Conservation (phyloP, 2,329 filamentous ascomycete species). For the Diplodia intermedia region DNA sequence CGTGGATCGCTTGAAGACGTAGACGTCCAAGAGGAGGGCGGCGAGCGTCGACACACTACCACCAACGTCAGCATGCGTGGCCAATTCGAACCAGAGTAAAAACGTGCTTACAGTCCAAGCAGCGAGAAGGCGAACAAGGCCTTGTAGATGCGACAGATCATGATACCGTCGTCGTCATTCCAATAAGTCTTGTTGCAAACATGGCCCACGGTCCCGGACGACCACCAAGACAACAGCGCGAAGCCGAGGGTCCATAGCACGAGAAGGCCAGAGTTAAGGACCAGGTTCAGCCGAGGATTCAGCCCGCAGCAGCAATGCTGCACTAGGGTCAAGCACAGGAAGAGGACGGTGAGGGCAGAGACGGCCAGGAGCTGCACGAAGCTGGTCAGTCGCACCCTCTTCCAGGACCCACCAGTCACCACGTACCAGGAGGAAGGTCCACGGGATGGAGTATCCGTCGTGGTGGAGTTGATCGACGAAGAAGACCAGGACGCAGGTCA, state of each 20-base stretch:
- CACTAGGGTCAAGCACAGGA: conserved; percentile 55
- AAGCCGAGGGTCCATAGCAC: conserved; percentile 62
- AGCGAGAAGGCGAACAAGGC: conserved; percentile 64
- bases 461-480: conserved; percentile 63
- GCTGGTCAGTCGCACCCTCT: background rate
- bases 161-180: conserved; percentile 62
- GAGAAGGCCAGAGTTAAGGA: conserved; percentile 57
- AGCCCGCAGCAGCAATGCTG: conserved; percentile 61
- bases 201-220: conserved; percentile 59
- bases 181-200: conserved; percentile 59
- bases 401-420: background rate
- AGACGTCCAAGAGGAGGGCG: conserved; percentile 59
- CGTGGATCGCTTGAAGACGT: conserved; percentile 54
- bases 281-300: conserved; percentile 59
- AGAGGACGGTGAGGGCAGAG: conserved; percentile 60
- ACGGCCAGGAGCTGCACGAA: conserved; percentile 57
- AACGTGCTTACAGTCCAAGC: conserved; percentile 51
- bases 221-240: conserved; percentile 61
- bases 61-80: background rate
- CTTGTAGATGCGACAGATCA: conserved; percentile 66
- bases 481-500: conserved; percentile 61
- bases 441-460: conserved; percentile 61
- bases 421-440: conserved; percentile 66
- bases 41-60: conserved; percentile 54
- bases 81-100: background rate